Percentiles rank a stretch among this genome's conserved stretches.
These are phyloP conservation scores for Plantago rigida DNA, from an alignment of 305 asterid genomes.

Conservation along the genomic window DNA sequence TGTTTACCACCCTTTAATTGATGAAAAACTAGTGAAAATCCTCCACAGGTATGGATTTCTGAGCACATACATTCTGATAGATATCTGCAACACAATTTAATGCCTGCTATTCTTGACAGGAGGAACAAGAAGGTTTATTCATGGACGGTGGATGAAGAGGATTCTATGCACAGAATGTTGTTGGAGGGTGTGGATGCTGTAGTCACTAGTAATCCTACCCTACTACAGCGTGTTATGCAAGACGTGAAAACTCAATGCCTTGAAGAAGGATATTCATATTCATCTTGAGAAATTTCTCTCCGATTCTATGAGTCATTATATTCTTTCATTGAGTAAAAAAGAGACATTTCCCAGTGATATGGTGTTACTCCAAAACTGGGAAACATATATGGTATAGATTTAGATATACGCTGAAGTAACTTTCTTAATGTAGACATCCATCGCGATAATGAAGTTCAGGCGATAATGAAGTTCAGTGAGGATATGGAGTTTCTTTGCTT, in stretches of 20 bases:
- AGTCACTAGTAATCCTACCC: constrained; percentile 68
- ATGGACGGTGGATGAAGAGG: constrained; percentile 89
- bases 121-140: constrained; percentile 77
- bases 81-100: background rate
- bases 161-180: constrained; percentile 61
- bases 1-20: constrained; percentile 78
- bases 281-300: background rate
- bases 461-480: background rate
- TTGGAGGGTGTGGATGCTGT: constrained; percentile 70
- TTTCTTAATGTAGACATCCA: background rate
- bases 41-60: constrained; percentile 57
- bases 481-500: too few relatives aligned
- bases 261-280: constrained; percentile 49
- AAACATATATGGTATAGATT: background rate
- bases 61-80: background rate
- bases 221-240: constrained; percentile 67
- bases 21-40: constrained; percentile 56
- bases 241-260: constrained; percentile 49
- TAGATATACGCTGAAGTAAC: background rate
- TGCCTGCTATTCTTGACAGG: constrained; percentile 34
- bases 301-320: background rate
- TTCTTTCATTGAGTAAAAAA: background rate
- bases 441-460: background rate
- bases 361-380: background rate
- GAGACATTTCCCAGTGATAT: background rate